phyloP scores from a whole-genome alignment of 441 rosid species.

The Populus hybrid region DNA sequence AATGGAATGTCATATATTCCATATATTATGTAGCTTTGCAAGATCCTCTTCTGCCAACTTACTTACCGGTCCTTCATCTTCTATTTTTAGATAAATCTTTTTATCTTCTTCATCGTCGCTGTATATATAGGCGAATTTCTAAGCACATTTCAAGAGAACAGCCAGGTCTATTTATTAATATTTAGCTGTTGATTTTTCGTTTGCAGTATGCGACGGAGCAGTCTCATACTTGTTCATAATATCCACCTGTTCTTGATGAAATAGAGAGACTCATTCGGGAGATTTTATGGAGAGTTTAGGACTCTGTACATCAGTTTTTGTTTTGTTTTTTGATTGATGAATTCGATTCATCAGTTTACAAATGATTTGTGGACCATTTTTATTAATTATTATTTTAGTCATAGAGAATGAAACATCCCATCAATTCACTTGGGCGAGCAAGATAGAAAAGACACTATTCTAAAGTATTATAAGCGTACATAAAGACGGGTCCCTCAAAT shows the following conservation, averaged over 20 bases:
- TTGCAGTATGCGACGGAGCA: too few relatives aligned
- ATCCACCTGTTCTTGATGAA: too few relatives aligned
- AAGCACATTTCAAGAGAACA: too few relatives aligned
- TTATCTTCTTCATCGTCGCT: too few relatives aligned
- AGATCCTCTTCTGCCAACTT: not conserved
- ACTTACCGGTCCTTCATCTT: not conserved
- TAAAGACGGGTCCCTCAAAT: constrained; percentile 37
- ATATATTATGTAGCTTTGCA: too few relatives aligned
- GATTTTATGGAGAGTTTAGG: not conserved
- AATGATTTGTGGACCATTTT: not conserved
- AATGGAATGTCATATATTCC: not conserved
- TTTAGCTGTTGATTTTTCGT: too few relatives aligned
- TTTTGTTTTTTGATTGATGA: too few relatives aligned
- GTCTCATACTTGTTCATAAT: too few relatives aligned
- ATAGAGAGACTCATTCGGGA: not conserved
- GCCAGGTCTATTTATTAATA: too few relatives aligned
- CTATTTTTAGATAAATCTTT: not conserved
- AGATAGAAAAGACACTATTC: constrained; percentile 17
- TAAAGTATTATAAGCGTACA: constrained; percentile 26
- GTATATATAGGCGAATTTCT: too few relatives aligned
- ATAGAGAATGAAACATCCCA: not conserved
- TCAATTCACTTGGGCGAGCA: not conserved
- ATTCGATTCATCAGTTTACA: not conserved
- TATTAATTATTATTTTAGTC: not conserved
- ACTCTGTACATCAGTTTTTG: too few relatives aligned